These are phyloP conservation scores for Stephania japonica DNA, from an alignment of 164 flowering plant species.

Conservation along the genomic window DNA sequence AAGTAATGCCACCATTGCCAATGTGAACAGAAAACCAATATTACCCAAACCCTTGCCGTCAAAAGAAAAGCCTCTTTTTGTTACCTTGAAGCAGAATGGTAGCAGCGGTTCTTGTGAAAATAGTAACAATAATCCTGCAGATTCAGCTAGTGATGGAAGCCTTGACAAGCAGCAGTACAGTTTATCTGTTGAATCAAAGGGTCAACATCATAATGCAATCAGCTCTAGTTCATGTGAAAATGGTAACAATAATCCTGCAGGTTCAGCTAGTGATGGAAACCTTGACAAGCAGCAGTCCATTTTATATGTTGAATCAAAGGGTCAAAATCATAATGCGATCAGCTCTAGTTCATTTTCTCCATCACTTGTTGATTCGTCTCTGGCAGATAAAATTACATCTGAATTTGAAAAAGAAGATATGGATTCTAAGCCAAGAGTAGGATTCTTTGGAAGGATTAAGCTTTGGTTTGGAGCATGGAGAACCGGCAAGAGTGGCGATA, in stretches of 20 bases:
- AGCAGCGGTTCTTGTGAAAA: neutral
- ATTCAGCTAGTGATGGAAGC: conserved; percentile 6
- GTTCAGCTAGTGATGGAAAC: conserved; percentile 7
- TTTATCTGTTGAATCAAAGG: conserved; percentile 4
- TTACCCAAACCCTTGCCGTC: conserved; percentile 7
- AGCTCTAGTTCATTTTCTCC: conserved; percentile 17
- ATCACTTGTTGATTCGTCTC: conserved; percentile 10
- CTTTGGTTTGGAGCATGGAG: conserved; percentile 35
- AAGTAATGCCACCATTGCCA: conserved; percentile 7
- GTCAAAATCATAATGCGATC: neutral
- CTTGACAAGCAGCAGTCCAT: conserved; percentile 11
- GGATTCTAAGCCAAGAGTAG: conserved; percentile 14
- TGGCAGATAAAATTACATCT: conserved; percentile 7
- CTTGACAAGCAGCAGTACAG: conserved; percentile 11
- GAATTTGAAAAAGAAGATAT: conserved; percentile 15
- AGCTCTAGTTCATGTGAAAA: too few species aligned
- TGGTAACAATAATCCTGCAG: neutral
- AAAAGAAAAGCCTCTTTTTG: conserved; percentile 6
- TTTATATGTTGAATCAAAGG: conserved; percentile 3
- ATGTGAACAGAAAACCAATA: conserved; percentile 15
- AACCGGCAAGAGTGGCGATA: conserved; percentile 13
- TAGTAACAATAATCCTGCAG: too few species aligned
- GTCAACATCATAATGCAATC: neutral
- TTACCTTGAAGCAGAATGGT: conserved; percentile 10
- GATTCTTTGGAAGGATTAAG: conserved; percentile 22